These are phyloP conservation scores for Penicillium odoratum DNA, from an alignment of 495 filamentous ascomycete species.

Conservation along the genomic window DNA sequence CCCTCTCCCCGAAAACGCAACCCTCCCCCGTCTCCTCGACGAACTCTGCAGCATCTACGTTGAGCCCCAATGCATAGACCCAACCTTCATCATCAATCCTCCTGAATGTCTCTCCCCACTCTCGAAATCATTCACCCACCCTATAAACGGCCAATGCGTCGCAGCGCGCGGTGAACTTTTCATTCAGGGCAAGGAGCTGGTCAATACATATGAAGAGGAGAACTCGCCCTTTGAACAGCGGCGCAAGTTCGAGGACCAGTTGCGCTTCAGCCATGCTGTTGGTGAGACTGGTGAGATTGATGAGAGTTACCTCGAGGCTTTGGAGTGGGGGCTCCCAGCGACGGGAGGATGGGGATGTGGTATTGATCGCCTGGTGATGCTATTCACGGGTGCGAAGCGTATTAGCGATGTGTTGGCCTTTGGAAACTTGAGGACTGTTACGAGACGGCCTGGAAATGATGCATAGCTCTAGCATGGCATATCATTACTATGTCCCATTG, in stretches of 20 bases:
- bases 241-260: conserved; percentile 72
- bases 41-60: conserved; percentile 73
- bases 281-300: conserved; percentile 58
- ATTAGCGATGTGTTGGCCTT: conserved; percentile 87
- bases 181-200: conserved; percentile 72
- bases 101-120: conserved; percentile 90
- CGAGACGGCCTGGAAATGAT: conserved; percentile 16
- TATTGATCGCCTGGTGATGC: conserved; percentile 85
- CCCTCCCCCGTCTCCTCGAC: conserved; percentile 82
- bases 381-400: conserved; percentile 70
- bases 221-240: conserved; percentile 88
- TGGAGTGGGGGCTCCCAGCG: conserved; percentile 86
- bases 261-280: conserved; percentile 40
- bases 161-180: conserved; percentile 89
- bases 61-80: conserved; percentile 65
- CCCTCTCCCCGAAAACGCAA: conserved; percentile 51
- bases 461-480: not conserved
- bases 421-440: conserved; percentile 67
- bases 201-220: conserved; percentile 98
- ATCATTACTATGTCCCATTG: not conserved
- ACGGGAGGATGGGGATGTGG: conserved; percentile 97
- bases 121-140: conserved; percentile 74
- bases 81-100: conserved; percentile 91
- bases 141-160: conserved; percentile 62
- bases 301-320: conserved; percentile 76